Evolutionary conservation across 2,329 filamentous ascomycete genomes (phyloP).

Genomic region (Alternaria viburni): DNA sequence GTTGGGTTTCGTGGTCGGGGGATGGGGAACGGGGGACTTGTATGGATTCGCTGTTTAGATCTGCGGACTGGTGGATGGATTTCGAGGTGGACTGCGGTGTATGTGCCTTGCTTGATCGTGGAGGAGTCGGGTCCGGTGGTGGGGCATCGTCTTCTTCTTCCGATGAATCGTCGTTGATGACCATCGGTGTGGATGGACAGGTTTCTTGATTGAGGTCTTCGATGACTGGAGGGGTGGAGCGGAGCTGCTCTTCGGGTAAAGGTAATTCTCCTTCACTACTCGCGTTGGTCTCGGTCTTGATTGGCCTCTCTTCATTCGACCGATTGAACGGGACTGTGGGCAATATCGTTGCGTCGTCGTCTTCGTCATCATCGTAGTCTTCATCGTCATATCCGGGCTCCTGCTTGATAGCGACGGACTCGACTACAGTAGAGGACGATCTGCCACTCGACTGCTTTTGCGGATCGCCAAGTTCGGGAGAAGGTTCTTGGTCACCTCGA

Average conservation of each 20-base stretch:
- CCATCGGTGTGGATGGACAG: slow-evolving; percentile 33
- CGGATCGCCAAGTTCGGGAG: slow-evolving; percentile 29
- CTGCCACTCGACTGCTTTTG: neutral
- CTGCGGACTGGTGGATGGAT: slow-evolving; percentile 12
- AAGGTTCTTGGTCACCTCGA: slow-evolving; percentile 6
- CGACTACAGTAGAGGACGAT: neutral
- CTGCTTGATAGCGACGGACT: neutral
- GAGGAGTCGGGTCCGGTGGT: slow-evolving; percentile 6
- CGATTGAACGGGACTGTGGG: neutral
- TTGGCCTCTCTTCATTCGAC: neutral
- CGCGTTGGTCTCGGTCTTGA: neutral
- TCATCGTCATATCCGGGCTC: slow-evolving; percentile 3
- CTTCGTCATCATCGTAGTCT: neutral
- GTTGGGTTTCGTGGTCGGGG: slow-evolving; percentile 26
- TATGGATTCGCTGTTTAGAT: slow-evolving; percentile 28
- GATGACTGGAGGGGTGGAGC: slow-evolving; percentile 19
- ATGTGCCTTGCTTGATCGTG: neutral
- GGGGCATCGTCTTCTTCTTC: slow-evolving; percentile 23
- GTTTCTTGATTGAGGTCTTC: slow-evolving; percentile 19
- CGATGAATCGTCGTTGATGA: slow-evolving; percentile 29
- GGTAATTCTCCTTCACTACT: neutral
- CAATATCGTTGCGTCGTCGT: neutral
- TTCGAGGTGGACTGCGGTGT: neutral
- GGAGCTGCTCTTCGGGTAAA: slow-evolving; percentile 4
- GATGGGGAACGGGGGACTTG: slow-evolving; percentile 33